Conservation (phyloP, 192 early-diverging fungal genomes). For the Coemansia sp. region DNA sequence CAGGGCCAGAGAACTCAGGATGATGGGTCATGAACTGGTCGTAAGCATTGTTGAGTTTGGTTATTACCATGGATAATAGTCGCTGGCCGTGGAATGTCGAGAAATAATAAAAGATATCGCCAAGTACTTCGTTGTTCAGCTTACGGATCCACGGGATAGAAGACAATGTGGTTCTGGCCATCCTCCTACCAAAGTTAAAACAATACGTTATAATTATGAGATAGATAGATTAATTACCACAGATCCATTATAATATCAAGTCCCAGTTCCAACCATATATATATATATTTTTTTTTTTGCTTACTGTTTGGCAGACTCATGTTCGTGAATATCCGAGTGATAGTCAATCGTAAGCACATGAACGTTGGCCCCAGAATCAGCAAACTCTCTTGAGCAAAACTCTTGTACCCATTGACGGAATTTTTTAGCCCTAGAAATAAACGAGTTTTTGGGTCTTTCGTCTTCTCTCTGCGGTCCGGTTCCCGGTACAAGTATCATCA, state of each 20-base stretch:
- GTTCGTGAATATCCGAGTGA: conserved; percentile 40
- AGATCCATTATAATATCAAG: too few species aligned
- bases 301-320: conserved; percentile 22
- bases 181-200: conserved; percentile 8
- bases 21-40: conserved; percentile 57
- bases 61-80: conserved; percentile 59
- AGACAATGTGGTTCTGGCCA: conserved; percentile 50
- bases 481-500: conserved; percentile 48
- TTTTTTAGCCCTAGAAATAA: conserved; percentile 27
- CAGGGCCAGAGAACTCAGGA: conserved; percentile 64
- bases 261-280: not conserved
- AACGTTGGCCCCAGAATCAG: conserved; percentile 17
- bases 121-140: conserved; percentile 49
- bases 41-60: conserved; percentile 62
- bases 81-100: conserved; percentile 49
- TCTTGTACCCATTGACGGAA: conserved; percentile 27
- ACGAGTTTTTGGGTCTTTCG: conserved; percentile 42
- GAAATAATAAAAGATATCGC: conserved; percentile 54
- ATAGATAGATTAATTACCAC: too few species aligned
- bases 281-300: conserved; percentile 36
- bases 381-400: conserved; percentile 28
- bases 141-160: conserved; percentile 56
- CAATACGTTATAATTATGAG: too few species aligned
- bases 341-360: conserved; percentile 35
- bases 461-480: conserved; percentile 46